A percentile compares a stretch with the other conserved stretches of the same genome.
Conservation (phyloP, 2,329 filamentous ascomycete genomes). For the Aspergillus fischeri region DNA sequence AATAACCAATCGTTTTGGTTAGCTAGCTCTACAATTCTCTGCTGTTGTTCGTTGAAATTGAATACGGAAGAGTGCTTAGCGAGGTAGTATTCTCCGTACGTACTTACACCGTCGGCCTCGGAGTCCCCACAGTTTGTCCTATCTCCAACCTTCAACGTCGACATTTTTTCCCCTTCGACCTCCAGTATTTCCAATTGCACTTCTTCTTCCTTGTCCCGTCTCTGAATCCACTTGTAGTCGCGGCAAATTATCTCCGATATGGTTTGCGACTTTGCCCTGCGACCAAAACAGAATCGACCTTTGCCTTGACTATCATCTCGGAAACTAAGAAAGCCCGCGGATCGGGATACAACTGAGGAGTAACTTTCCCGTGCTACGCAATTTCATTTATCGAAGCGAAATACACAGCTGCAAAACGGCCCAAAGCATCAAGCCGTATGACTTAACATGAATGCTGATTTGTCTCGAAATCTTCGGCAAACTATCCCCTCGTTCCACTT, state of each 20-base stretch:
- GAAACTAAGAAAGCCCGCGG: constrained; percentile 12
- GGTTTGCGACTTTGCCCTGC: constrained; percentile 15
- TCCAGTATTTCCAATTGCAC: neutral
- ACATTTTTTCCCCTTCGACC: neutral
- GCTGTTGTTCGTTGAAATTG: neutral
- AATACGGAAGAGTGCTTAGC: neutral
- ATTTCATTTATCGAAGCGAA: constrained; percentile 4
- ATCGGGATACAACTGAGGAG: constrained; percentile 13
- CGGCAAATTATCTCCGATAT: constrained; percentile 14
- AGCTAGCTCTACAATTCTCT: neutral
- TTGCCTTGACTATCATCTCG: constrained; percentile 12
- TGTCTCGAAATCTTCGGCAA: constrained; percentile 14
- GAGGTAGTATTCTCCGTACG: neutral
- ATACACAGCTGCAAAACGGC: constrained; percentile 1
- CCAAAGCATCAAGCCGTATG: constrained; percentile 5
- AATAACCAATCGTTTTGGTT: neutral
- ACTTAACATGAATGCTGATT: constrained; percentile 30
- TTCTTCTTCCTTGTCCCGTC: neutral
- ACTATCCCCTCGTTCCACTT: constrained; percentile 6
- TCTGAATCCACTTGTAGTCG: constrained; percentile 1
- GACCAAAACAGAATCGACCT: constrained; percentile 15
- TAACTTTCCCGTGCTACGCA: constrained; percentile 5
- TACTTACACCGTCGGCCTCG: neutral
- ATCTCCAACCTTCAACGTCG: neutral
- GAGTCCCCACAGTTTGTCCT: neutral